Base-by-base conservation (phyloP, 179 eudicot species). In the Spergularia azorica region DNA sequence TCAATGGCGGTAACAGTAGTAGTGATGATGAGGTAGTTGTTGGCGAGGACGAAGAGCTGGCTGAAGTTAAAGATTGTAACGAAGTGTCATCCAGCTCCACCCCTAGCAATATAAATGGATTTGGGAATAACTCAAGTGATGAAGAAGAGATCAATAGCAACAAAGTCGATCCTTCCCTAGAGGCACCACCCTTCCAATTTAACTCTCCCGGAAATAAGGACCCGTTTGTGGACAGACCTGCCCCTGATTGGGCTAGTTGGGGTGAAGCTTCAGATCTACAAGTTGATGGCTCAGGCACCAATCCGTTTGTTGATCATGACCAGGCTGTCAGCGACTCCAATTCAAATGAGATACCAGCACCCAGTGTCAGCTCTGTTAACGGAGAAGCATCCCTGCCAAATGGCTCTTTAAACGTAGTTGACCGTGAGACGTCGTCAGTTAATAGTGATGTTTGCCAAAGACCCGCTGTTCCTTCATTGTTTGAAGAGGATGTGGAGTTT, bases 401-500 rank as follows among this genome's bases (percentile, higher is more conserved):
- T 70, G 93, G 90, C 17, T 80, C 82, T 70, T 61, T 81, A 16
- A 70, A 76, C 51, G 63, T 85, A n/a, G 60, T 11, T 3, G 88
- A 75, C 54, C 58, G 86, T 4, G 77, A 76, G 67, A 86, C 83
- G 17, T 73, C 82, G 55, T 83, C 88, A 46, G 73, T 32, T 17
- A 77, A 69, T 60, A 75, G 79, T 21, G 88, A 85, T 70, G 72
- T 86, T 1, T 71, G 74, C 78, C 87, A 78, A 81, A 88, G 79
- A 77, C 66, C 79, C 38, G 73, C 79, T 46, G 89, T 83, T 74
- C 89, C 94, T 3, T 95, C 98, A 73, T 83, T 95, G 85, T 95
- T 95, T 55, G 98, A 95, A 80, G 98, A 95, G 75, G 99, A 93
- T 77, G 98, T 95, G 48, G 98, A 95, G 85, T 95, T 95, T 83